Conservation (phyloP, 2,329 filamentous ascomycete species). For the Pseudogymnoascus sp. region DNA sequence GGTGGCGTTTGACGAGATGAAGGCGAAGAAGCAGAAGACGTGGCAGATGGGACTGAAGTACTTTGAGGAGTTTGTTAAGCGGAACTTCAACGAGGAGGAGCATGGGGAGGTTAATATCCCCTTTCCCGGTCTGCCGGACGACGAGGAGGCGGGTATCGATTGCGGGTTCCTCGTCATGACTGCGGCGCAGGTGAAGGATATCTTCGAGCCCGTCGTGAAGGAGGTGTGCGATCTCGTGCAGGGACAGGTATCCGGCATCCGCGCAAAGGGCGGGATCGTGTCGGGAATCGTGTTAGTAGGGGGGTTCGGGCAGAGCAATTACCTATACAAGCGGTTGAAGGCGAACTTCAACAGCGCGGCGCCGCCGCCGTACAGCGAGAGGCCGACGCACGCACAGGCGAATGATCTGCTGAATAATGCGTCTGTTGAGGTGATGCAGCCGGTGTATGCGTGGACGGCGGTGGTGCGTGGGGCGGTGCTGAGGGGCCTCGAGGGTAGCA, state of each 20-base stretch:
- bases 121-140: conserved; percentile 70
- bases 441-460: conserved; percentile 74
- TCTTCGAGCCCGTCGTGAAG: conserved; percentile 69
- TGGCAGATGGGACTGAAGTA: conserved; percentile 74
- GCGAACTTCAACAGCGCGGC: conserved; percentile 52
- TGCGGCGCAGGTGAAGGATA: conserved; percentile 61
- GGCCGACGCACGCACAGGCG: conserved; percentile 57
- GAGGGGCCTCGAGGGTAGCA: conserved; percentile 67
- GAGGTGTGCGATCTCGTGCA: conserved; percentile 62
- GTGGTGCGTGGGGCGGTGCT: conserved; percentile 72
- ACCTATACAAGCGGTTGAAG: conserved; percentile 65
- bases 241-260: conserved; percentile 58
- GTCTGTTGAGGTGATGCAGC: conserved; percentile 73
- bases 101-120: conserved; percentile 71
- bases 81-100: conserved; percentile 75
- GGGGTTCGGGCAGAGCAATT: conserved; percentile 74
- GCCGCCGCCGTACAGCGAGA: conserved; percentile 56
- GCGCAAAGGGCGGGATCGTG: conserved; percentile 53
- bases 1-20: conserved; percentile 66
- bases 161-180: conserved; percentile 70
- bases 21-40: conserved; percentile 67
- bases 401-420: conserved; percentile 41
- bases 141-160: conserved; percentile 67
- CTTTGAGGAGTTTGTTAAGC: conserved; percentile 79
- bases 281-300: conserved; percentile 75